These are phyloP conservation scores for Paraphoma sp. DNA, from an alignment of 2,329 filamentous ascomycete genomes.

Conservation along the genomic window DNA sequence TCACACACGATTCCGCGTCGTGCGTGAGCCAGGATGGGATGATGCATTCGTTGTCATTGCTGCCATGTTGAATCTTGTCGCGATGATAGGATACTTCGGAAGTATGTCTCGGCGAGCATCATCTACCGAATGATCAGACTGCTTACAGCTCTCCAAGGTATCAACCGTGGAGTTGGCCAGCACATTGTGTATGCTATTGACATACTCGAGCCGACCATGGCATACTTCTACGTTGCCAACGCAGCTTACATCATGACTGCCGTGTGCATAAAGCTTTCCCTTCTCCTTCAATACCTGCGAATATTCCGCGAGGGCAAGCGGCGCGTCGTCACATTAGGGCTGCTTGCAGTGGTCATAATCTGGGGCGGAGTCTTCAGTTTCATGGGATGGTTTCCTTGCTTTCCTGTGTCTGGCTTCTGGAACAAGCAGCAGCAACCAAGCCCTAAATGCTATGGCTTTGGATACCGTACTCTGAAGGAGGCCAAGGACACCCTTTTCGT, in stretches of 20 bases:
- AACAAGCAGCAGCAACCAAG: constrained; percentile 11
- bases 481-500: constrained; percentile 25
- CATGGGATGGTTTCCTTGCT: constrained; percentile 40
- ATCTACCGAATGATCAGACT: background rate
- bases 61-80: constrained; percentile 27
- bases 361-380: constrained; percentile 40
- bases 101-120: constrained; percentile 12
- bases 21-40: constrained; percentile 42
- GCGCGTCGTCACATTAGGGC: constrained; percentile 18
- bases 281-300: constrained; percentile 44
- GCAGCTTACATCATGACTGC: constrained; percentile 37
- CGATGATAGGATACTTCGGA: constrained; percentile 25
- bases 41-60: constrained; percentile 42
- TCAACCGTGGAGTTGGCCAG: constrained; percentile 34
- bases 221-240: constrained; percentile 32
- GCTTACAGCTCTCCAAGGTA: constrained; percentile 23
- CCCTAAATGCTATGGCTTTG: constrained; percentile 36
- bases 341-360: constrained; percentile 21
- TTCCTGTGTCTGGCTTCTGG: constrained; percentile 31
- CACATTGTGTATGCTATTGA: constrained; percentile 30
- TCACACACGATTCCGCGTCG: constrained; percentile 31
- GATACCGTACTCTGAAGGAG: constrained; percentile 16
- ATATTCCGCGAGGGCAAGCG: constrained; percentile 31
- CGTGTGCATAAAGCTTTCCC: constrained; percentile 41
- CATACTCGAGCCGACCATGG: constrained; percentile 21